Evolutionary conservation across 2,329 filamentous ascomycete genomes (phyloP).

Genomic region (Monilinia laxa): DNA sequence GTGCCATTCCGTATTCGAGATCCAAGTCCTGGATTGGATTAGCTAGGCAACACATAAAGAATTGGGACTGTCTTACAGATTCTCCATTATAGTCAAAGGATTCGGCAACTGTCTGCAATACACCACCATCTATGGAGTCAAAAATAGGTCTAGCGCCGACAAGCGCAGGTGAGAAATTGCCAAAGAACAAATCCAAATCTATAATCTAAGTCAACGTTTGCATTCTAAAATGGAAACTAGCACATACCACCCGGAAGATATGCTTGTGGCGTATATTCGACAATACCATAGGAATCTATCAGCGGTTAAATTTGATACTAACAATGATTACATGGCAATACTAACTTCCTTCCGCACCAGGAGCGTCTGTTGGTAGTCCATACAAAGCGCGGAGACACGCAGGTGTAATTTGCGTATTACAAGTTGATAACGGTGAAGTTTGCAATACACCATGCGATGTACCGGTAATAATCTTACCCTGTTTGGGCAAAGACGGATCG

Average conservation of each 20-base stretch:
- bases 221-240: not conserved
- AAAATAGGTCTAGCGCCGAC: constrained; percentile 48
- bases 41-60: not conserved
- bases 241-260: constrained; percentile 47
- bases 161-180: constrained; percentile 45
- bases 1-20: constrained; percentile 53
- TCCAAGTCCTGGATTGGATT: constrained; percentile 46
- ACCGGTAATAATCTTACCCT: constrained; percentile 26
- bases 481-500: constrained; percentile 40
- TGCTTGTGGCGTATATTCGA: constrained; percentile 49
- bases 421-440: constrained; percentile 38
- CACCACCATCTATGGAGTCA: constrained; percentile 49
- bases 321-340: not conserved
- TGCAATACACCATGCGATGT: not conserved
- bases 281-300: constrained; percentile 51
- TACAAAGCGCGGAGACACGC: constrained; percentile 55
- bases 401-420: constrained; percentile 54
- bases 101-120: constrained; percentile 45
- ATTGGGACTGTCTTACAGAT: constrained; percentile 38
- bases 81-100: constrained; percentile 47
- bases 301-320: not conserved
- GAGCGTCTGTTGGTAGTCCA: constrained; percentile 43
- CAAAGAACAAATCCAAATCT: constrained; percentile 50
- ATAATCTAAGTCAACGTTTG: not conserved
- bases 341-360: constrained; percentile 30